These are phyloP conservation scores for Phytophthora syringae DNA, from an alignment of 352 stramenopile species.

Conservation along the genomic window DNA sequence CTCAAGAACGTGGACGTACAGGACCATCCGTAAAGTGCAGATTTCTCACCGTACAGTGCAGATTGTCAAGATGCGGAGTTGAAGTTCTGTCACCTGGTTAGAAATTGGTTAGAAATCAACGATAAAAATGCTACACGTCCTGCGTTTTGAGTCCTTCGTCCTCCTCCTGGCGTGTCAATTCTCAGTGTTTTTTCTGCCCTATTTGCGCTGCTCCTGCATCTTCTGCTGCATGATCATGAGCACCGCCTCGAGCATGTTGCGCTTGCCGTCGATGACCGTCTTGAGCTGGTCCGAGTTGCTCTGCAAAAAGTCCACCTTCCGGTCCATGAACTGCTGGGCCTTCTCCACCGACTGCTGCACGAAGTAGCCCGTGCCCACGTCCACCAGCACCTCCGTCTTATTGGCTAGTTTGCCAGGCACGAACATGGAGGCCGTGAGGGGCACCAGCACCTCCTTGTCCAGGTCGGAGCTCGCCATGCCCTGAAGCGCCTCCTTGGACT, in stretches of 20 bases:
- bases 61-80: no score
- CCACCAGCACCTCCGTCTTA: conserved; percentile 90
- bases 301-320: conserved; percentile 93
- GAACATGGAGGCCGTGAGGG: conserved; percentile 96
- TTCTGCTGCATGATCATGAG: conserved; percentile 89
- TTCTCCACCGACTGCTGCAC: conserved; percentile 92
- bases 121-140: no score
- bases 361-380: conserved; percentile 96
- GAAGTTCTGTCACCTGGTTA: no score
- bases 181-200: conserved; percentile 9
- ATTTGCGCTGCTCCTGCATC: conserved; percentile 56
- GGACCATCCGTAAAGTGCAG: no score
- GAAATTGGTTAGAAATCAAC: no score
- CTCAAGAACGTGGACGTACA: conserved; percentile 2
- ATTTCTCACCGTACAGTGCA: no score
- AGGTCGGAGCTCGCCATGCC: conserved; percentile 62
- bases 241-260: conserved; percentile 82
- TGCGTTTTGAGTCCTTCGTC: no score
- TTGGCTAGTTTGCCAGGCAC: conserved; percentile 90
- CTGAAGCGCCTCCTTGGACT: conserved; percentile 81
- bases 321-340: conserved; percentile 91
- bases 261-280: conserved; percentile 83
- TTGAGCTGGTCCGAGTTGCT: conserved; percentile 94
- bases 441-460: conserved; percentile 92
- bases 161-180: no score